Evolutionary conservation across 2,329 filamentous ascomycete species (phyloP).

Genomic region (Penicillium sp.): DNA sequence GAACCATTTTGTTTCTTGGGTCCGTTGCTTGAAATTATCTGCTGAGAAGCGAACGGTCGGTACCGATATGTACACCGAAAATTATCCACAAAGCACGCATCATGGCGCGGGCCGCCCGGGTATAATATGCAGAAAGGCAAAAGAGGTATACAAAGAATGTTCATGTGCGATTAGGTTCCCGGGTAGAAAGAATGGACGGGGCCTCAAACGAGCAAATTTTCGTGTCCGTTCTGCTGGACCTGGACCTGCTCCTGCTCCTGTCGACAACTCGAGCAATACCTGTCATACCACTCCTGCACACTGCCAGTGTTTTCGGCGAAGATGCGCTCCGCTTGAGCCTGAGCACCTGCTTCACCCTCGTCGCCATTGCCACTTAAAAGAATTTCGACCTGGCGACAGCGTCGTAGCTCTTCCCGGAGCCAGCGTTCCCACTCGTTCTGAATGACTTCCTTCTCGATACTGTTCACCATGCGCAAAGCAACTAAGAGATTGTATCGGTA

Average conservation of each 20-base stretch:
- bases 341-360: slow-evolving; percentile 28
- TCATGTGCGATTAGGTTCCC: neutral
- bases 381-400: slow-evolving; percentile 68
- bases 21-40: slow-evolving; percentile 21
- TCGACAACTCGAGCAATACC: slow-evolving; percentile 67
- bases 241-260: slow-evolving; percentile 42
- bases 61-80: slow-evolving; percentile 12
- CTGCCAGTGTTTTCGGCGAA: slow-evolving; percentile 47
- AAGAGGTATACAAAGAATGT: neutral
- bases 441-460: slow-evolving; percentile 82
- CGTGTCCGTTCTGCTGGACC: slow-evolving; percentile 24
- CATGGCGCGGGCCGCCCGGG: slow-evolving; percentile 28
- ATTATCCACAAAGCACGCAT: slow-evolving; percentile 18
- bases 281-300: slow-evolving; percentile 60
- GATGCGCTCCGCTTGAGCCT: slow-evolving; percentile 31
- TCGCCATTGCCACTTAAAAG: slow-evolving; percentile 44
- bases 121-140: slow-evolving; percentile 31
- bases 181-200: neutral
- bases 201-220: slow-evolving; percentile 26
- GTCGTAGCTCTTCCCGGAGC: slow-evolving; percentile 76
- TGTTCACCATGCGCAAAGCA: slow-evolving; percentile 86
- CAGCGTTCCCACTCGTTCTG: slow-evolving; percentile 92
- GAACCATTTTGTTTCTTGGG: neutral
- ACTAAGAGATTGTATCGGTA: slow-evolving; percentile 92
- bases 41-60: slow-evolving; percentile 10